Evolutionary conservation across 495 filamentous ascomycete genomes (phyloP), one percentile per base, ranked within the genome.

Genomic region (Parmelia sp.): DNA sequence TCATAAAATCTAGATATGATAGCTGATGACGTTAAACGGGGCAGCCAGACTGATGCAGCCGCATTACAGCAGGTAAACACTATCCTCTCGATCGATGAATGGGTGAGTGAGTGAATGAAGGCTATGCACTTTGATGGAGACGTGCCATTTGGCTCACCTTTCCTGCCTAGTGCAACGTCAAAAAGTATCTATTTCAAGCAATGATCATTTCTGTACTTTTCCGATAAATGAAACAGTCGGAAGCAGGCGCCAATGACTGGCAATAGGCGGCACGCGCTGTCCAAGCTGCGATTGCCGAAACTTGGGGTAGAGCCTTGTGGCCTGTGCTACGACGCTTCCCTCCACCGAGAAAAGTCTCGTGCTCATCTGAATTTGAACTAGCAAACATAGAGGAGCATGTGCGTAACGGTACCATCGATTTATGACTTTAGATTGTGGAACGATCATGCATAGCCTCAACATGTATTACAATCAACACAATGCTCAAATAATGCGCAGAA

Each of bases 251-350:
- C 49, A 29, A 21, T 53, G 4, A 53, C 25, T 53, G 27, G 49
- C 14, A 25, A 53, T 53, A 53, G 12, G 25, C 27, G 49, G 25
- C 27, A 53, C 49, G 27, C 49, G 27, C 27, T 53, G 14, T 53
- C 27, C 23, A 53, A 31, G 49, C 49, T 53, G 25, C 49, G 49
- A 53, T 53, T 53, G 27, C 49, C 49, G 49, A 53, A 53, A 53
- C 1, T 53, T 31, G 25, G 49, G 49, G 49, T 31, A 53, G 49
- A 53, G 11, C 49, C 25, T 5, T 53, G 15, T 31, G 47, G 47
- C 25, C 25, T 51, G 6, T 51, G 47, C 27, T 14, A 53, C 49
- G 1, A 53, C 49, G 14, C 25, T 15, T 31, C 11, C 25, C 17
- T 53, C 25, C 49, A 25, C 49, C 15, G 17, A 3, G 49, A 53